Evolutionary conservation across 2,329 filamentous ascomycete species (phyloP).

Genomic region (Paraphoma chrysanthemicola): DNA sequence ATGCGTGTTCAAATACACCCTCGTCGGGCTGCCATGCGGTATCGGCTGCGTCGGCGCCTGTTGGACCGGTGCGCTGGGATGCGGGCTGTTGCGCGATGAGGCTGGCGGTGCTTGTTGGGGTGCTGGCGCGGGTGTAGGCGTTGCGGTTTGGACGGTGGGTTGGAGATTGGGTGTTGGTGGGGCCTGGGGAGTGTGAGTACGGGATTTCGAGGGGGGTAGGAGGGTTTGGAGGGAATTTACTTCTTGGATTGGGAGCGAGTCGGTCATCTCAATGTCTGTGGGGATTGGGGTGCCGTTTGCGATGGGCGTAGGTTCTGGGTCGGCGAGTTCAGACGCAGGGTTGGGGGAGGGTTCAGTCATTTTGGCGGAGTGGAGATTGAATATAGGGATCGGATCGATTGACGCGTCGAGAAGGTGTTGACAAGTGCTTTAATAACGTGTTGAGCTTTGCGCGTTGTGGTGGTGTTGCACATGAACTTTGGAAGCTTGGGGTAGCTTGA

Average conservation of each 20-base stretch:
- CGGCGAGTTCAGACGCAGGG: constrained; percentile 20
- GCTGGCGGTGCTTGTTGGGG: constrained; percentile 18
- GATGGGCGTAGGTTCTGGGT: constrained; percentile 22
- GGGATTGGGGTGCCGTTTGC: constrained; percentile 27
- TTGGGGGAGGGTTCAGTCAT: constrained; percentile 29
- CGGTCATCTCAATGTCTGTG: constrained; percentile 41
- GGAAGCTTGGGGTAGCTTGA: constrained; percentile 19
- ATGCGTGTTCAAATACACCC: constrained; percentile 58
- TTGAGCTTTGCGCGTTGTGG: constrained; percentile 2
- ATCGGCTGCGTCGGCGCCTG: constrained; percentile 47
- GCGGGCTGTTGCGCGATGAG: constrained; percentile 45
- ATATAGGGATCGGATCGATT: neutral
- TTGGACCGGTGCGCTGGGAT: constrained; percentile 28
- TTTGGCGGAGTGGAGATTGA: neutral
- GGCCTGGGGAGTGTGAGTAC: neutral
- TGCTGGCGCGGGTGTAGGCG: constrained; percentile 19
- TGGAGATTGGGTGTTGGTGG: neutral
- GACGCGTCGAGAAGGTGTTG: neutral
- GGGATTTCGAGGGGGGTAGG: too few species aligned
- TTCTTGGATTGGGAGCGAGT: constrained; percentile 17
- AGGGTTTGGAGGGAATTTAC: constrained; percentile 2
- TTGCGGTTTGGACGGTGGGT: constrained; percentile 15
- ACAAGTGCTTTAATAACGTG: neutral
- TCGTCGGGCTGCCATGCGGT: constrained; percentile 56
- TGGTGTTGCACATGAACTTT: constrained; percentile 1